phyloP scores from a whole-genome alignment of 2,329 filamentous ascomycete species.

The Aspergillus ustus region DNA sequence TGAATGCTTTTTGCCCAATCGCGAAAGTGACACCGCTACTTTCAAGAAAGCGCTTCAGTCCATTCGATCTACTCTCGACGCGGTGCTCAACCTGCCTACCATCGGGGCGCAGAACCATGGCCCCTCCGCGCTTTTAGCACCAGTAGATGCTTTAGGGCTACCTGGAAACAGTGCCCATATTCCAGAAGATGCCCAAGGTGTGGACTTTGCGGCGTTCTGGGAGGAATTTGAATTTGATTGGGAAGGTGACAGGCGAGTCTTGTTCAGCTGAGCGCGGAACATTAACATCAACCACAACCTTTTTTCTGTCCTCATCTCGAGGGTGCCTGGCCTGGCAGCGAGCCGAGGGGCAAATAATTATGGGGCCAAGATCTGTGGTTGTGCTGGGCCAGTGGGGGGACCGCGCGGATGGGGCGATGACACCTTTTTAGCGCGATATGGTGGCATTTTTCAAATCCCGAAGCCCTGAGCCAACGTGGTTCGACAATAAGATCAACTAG shows the following conservation, averaged over 20 bases:
- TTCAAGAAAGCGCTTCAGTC: slow-evolving; percentile 15
- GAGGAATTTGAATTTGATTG: background rate
- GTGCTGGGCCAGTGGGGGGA: background rate
- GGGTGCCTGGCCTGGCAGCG: no score
- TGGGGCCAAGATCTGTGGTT: no score
- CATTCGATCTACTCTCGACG: slow-evolving; percentile 24
- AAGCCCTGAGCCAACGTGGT: background rate
- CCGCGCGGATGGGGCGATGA: background rate
- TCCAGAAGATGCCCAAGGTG: background rate
- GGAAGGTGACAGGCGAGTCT: background rate
- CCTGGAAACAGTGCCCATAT: background rate
- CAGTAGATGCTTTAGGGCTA: background rate
- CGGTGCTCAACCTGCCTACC: slow-evolving; percentile 8
- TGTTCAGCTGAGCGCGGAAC: background rate
- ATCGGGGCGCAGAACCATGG: background rate
- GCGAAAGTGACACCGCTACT: slow-evolving; percentile 21
- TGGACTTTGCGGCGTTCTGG: background rate
- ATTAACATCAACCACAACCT: no score
- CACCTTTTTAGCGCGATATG: background rate
- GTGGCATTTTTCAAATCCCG: background rate
- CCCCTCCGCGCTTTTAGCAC: background rate
- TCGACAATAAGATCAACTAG: background rate
- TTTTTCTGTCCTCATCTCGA: no score
- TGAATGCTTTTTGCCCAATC: slow-evolving; percentile 16
- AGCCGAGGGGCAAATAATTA: no score